Evolutionary conservation across 768 basidiomycete species (phyloP).

Genomic region (Coprinellus micaceus): DNA sequence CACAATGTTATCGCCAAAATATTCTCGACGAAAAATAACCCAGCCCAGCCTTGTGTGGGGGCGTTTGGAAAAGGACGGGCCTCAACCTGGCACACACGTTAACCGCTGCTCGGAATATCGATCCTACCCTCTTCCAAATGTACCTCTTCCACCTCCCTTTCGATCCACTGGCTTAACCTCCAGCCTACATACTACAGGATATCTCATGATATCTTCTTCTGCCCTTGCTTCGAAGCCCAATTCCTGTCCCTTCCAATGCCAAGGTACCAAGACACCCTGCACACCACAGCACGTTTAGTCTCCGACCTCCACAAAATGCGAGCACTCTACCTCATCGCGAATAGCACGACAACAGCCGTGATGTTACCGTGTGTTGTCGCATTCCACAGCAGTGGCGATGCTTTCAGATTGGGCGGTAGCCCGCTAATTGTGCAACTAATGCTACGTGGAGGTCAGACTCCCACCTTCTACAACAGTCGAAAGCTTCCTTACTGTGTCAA

Average conservation of each 20-base stretch:
- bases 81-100: too few species aligned
- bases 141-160: background rate
- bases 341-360: constrained; percentile 54
- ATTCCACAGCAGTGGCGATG: constrained; percentile 57
- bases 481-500: constrained; percentile 10
- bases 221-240: too few species aligned
- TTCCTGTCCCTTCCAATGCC: constrained; percentile 20
- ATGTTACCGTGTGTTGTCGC: constrained; percentile 75
- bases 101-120: too few species aligned
- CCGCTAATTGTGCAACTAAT: constrained; percentile 53
- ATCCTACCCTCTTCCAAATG: too few species aligned
- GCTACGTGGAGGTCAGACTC: constrained; percentile 30
- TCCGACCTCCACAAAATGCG: background rate
- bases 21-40: too few species aligned
- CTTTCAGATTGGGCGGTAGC: constrained; percentile 55
- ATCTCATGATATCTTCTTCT: too few species aligned
- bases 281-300: background rate
- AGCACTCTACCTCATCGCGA: constrained; percentile 51
- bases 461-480: background rate
- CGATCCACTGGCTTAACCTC: too few species aligned
- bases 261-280: constrained; percentile 53
- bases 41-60: too few species aligned
- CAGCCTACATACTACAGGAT: too few species aligned
- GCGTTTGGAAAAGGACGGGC: too few species aligned
- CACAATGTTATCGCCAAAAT: too few species aligned